phyloP scores from a whole-genome alignment of 2,329 filamentous ascomycete species.

The Penicillium sp. region DNA sequence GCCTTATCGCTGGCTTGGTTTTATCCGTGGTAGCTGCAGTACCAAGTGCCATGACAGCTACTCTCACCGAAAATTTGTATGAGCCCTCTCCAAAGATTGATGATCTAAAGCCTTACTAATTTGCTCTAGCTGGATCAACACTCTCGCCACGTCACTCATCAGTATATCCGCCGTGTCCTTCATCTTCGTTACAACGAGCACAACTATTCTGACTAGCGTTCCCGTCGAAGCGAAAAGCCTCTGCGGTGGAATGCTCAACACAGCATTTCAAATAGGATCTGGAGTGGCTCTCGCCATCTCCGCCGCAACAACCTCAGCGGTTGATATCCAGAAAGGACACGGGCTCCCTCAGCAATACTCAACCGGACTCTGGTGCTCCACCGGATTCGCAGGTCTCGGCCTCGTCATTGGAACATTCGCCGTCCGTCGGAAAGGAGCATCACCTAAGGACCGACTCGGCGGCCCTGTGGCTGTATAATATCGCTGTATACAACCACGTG shows the following conservation, averaged over 20 bases:
- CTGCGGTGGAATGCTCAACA: constrained; percentile 46
- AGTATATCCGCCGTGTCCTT: constrained; percentile 44
- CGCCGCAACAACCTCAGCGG: constrained; percentile 40
- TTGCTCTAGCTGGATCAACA: constrained; percentile 37
- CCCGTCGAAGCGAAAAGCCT: constrained; percentile 44
- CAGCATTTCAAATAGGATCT: constrained; percentile 46
- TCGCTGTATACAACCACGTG: not conserved
- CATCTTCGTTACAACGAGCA: constrained; percentile 46
- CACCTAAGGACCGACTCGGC: constrained; percentile 19
- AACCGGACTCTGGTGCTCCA: constrained; percentile 46
- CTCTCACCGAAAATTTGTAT: constrained; percentile 25
- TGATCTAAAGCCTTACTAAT: constrained; percentile 6
- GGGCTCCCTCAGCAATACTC: constrained; percentile 36
- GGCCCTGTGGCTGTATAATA: constrained; percentile 18
- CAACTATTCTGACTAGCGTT: constrained; percentile 42
- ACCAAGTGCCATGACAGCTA: constrained; percentile 31
- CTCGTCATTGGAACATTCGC: constrained; percentile 24
- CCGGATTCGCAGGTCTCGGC: constrained; percentile 41
- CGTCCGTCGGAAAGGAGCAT: constrained; percentile 21
- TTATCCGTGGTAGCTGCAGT: constrained; percentile 42
- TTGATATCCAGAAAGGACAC: constrained; percentile 40
- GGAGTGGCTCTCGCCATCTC: constrained; percentile 44
- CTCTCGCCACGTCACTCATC: constrained; percentile 41
- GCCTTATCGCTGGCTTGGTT: constrained; percentile 37
- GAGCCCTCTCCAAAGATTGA: constrained; percentile 4